Base-by-base conservation (phyloP, 208 protist genomes). In the Trypanosoma grayi region DNA sequence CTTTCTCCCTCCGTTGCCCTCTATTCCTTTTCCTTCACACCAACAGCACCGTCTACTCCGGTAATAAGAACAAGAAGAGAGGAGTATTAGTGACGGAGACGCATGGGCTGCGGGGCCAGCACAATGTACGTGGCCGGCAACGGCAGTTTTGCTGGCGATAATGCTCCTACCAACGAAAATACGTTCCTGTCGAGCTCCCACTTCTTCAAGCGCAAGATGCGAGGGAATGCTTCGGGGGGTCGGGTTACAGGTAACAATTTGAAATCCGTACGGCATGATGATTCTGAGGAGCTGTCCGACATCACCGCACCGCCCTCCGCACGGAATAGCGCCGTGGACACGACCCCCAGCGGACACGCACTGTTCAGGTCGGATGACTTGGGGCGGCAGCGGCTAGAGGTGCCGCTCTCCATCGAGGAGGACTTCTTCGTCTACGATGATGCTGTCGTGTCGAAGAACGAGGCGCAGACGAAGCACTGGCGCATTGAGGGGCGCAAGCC, bases 381-480 rank as follows among this genome's bases (percentile, higher is more conserved):
- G 27, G 94, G 98, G 66, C 55, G 78, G 27, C 86, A 96, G 76
- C 66, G 81, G 18, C 66, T 81, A 50, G 73, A 80, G 64, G 65
- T 57, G 0, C 61, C 76, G 4, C 69, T 79, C 24, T 75, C 60
- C 31, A 79, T 90, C 33, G 85, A 86, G 39, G 77, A 83, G 36
- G 85, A 92, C 25, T 52, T 90, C 10, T 94, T 94, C 56, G 64
- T 91, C 20, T 94, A 91, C 73, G 88, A 92, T 62, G 88, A 92
- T 59, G 85, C 83, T 45, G 68, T 90, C 51, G 86, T 94, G 34
- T 81, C 79, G 18, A 92, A 86, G 60, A 70, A 78, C 44, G 83
- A 88, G 61, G 80, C 74, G 7, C 73, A 75, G 53, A 77, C 70
- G 27, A 85, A 87, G 75, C 81, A 92, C 56, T 89, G 84, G 76